These are phyloP conservation scores for Kappamyces sp. DNA, from an alignment of 192 early-diverging fungal species.

Conservation along the genomic window DNA sequence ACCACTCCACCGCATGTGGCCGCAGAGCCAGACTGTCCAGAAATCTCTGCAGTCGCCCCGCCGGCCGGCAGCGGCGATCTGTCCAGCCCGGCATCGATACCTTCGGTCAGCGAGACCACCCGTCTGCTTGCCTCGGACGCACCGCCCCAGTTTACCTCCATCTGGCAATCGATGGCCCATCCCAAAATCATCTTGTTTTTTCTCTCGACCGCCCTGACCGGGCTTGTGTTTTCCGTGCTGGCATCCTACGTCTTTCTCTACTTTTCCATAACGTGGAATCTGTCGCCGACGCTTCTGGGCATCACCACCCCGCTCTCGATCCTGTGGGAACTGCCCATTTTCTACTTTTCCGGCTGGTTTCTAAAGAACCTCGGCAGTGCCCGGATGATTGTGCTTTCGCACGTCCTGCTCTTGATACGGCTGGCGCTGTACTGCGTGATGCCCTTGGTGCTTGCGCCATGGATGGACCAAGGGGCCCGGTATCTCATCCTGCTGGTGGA, in stretches of 20 bases:
- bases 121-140: no score
- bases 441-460: neutral
- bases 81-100: no score
- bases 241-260: constrained; percentile 10
- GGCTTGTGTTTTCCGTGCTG: constrained; percentile 5
- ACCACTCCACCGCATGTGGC: no score
- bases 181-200: constrained; percentile 2
- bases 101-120: no score
- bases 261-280: neutral
- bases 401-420: neutral
- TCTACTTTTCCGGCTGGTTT: neutral
- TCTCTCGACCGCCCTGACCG: neutral
- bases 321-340: constrained; percentile 1
- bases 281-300: constrained; percentile 5
- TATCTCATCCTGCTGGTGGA: constrained; percentile 11
- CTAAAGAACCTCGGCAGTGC: neutral
- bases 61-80: no score
- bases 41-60: no score
- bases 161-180: no score
- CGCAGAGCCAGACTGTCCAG: no score
- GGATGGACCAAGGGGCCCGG: constrained; percentile 1
- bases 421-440: constrained; percentile 1
- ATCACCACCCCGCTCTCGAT: constrained; percentile 9
- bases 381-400: constrained; percentile 1
- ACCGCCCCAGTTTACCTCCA: no score